phyloP scores from a whole-genome alignment of 805 yeast species.

The Saturnispora diversa region DNA sequence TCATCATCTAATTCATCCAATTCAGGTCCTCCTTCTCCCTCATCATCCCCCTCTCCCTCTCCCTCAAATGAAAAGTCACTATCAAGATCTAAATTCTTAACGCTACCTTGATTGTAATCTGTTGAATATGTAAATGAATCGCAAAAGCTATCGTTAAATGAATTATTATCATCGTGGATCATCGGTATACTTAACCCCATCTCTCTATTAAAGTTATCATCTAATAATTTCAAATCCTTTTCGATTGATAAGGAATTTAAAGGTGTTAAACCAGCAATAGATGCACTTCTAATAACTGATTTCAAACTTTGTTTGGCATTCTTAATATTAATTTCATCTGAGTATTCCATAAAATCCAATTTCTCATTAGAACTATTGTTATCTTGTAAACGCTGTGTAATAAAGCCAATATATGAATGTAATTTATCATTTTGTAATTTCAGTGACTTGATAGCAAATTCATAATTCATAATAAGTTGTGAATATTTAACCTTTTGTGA shows the following conservation, averaged over 20 bases:
- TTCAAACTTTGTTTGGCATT: conserved; percentile 38
- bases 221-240: conserved; percentile 6
- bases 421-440: conserved; percentile 49
- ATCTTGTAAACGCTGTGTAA: conserved; percentile 36
- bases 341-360: conserved; percentile 44
- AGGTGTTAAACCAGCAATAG: conserved; percentile 13
- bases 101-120: conserved; percentile 20
- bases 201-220: too few relatives aligned
- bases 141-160: conserved; percentile 7
- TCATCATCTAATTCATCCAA: conserved; percentile 1
- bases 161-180: conserved; percentile 1
- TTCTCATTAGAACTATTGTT: conserved; percentile 14
- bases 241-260: not conserved
- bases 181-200: not conserved
- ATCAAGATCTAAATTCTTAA: conserved; percentile 26
- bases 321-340: conserved; percentile 45
- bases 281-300: conserved; percentile 27
- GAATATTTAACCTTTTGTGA: conserved; percentile 24
- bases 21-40: conserved; percentile 9
- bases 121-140: conserved; percentile 16
- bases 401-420: conserved; percentile 49
- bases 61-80: conserved; percentile 23
- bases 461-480: conserved; percentile 43
- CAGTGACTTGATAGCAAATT: conserved; percentile 46
- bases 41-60: conserved; percentile 14